Evolutionary conservation across 495 filamentous ascomycete genomes (phyloP).

Genomic region (Xylaria acuta): DNA sequence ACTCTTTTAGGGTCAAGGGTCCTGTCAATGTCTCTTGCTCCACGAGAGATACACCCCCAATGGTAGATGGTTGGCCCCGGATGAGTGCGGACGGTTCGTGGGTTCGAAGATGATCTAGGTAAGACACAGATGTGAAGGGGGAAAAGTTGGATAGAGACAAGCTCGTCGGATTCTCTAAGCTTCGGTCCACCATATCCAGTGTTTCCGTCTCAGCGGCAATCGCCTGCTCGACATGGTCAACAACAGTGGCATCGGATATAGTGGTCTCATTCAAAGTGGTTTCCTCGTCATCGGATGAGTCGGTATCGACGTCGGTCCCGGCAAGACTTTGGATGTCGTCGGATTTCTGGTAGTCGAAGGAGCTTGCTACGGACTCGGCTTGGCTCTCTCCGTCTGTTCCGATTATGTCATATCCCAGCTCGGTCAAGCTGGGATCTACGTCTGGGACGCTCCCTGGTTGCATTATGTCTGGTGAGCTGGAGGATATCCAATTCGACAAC

Average conservation of each 20-base stretch:
- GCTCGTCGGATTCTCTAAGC: constrained; percentile 40
- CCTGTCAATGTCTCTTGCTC: neutral
- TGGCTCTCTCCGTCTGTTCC: constrained; percentile 58
- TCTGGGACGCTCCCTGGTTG: constrained; percentile 47
- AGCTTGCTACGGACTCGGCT: constrained; percentile 50
- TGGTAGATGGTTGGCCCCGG: constrained; percentile 6
- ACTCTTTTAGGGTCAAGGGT: neutral
- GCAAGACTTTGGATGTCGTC: constrained; percentile 62
- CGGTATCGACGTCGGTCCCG: constrained; percentile 47
- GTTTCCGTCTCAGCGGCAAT: constrained; percentile 44
- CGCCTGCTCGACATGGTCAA: constrained; percentile 38
- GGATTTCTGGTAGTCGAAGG: constrained; percentile 53
- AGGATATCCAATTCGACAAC: constrained; percentile 59
- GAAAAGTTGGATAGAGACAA: constrained; percentile 36
- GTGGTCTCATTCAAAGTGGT: constrained; percentile 28
- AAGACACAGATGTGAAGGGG: constrained; percentile 20
- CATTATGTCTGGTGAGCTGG: constrained; percentile 57
- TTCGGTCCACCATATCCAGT: constrained; percentile 30
- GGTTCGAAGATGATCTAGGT: constrained; percentile 25
- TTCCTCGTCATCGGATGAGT: constrained; percentile 48
- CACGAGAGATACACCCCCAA: neutral
- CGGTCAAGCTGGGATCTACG: constrained; percentile 55
- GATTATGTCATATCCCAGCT: constrained; percentile 65
- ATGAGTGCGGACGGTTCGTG: constrained; percentile 20
- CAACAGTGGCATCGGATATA: constrained; percentile 35